These are phyloP conservation scores for Microdochium trichocladiopsis DNA, from an alignment of 2,329 filamentous ascomycete genomes.

Conservation along the genomic window DNA sequence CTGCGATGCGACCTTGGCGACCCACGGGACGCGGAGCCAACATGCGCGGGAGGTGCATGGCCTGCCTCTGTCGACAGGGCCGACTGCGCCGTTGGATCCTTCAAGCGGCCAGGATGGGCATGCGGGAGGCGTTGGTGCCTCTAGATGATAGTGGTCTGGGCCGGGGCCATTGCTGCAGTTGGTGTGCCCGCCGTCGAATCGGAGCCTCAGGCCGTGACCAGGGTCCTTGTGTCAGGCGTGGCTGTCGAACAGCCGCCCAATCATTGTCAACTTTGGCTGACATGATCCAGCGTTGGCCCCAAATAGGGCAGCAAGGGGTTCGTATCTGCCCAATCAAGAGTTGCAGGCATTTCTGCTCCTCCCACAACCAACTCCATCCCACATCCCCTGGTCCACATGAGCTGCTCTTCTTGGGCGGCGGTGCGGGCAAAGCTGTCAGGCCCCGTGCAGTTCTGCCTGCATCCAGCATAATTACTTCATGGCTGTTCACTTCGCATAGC, in stretches of 20 bases:
- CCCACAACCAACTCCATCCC: slow-evolving; percentile 1
- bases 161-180: not conserved
- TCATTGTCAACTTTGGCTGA: not conserved
- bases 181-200: not conserved
- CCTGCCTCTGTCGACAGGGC: not conserved
- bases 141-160: too few relatives aligned
- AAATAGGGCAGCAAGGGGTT: not conserved
- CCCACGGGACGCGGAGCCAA: not conserved
- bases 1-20: not conserved
- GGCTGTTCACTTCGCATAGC: too few relatives aligned
- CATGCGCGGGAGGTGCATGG: not conserved
- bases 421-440: too few relatives aligned
- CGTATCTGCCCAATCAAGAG: not conserved
- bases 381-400: too few relatives aligned
- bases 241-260: not conserved
- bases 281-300: not conserved
- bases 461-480: too few relatives aligned
- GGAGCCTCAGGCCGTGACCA: not conserved
- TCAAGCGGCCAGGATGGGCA: not conserved
- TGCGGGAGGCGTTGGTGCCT: not conserved
- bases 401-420: too few relatives aligned
- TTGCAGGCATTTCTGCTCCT: slow-evolving; percentile 1
- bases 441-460: too few relatives aligned
- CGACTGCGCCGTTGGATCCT: not conserved
- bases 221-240: not conserved